Percentiles rank a stretch among this genome's conserved stretches.
Conservation (phyloP, 148 eudicot genomes). For the Rhododendron ovatum region DNA sequence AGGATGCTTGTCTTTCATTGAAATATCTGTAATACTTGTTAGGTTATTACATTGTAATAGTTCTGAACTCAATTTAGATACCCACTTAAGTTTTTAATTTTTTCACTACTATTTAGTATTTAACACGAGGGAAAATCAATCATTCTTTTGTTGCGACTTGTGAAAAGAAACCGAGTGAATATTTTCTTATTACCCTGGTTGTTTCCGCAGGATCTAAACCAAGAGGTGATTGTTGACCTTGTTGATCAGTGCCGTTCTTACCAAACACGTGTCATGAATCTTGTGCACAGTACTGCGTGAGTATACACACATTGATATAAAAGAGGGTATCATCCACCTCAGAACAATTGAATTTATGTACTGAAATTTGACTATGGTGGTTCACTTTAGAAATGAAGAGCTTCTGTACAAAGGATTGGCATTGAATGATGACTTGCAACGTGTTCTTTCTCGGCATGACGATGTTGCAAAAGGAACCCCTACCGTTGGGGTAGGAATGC, state of each 20-base stretch:
- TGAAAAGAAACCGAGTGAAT: not conserved
- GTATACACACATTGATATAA: slow-evolving; percentile 7
- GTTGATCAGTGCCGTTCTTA: slow-evolving; percentile 92
- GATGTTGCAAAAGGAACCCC: slow-evolving; percentile 65
- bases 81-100: not conserved
- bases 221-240: slow-evolving; percentile 86
- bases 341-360: not conserved
- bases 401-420: slow-evolving; percentile 78
- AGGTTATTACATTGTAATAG: not conserved
- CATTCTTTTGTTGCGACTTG: not conserved
- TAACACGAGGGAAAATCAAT: not conserved
- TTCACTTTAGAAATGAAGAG: slow-evolving; percentile 62
- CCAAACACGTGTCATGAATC: slow-evolving; percentile 78
- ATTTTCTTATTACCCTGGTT: not conserved
- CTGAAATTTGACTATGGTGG: not conserved
- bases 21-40: not conserved
- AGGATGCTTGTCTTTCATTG: not conserved
- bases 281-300: slow-evolving; percentile 74
- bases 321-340: not conserved
- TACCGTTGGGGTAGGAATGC: slow-evolving; percentile 21
- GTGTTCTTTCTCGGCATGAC: slow-evolving; percentile 71
- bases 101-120: not conserved
- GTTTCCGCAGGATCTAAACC: slow-evolving; percentile 53
- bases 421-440: slow-evolving; percentile 83
- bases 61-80: not conserved